These are phyloP conservation scores for Tilletia setariae DNA, from an alignment of 1,284 basidiomycete genomes.

Conservation along the genomic window DNA sequence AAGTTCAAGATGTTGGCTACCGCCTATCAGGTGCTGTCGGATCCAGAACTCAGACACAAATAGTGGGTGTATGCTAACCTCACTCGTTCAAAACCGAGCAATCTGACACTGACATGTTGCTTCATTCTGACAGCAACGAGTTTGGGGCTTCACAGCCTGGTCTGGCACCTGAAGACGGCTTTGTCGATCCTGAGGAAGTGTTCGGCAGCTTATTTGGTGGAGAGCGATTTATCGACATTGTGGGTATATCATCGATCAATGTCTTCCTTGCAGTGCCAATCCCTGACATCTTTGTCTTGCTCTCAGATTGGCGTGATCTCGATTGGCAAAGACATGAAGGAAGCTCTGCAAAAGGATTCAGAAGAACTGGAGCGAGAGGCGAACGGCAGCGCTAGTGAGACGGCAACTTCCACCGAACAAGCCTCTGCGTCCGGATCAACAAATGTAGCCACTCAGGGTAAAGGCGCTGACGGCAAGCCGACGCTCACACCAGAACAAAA, in stretches of 20 bases:
- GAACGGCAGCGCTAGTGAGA: slow-evolving; percentile 20
- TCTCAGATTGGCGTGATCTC: slow-evolving; percentile 70
- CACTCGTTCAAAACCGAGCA: not conserved
- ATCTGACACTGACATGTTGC: not conserved
- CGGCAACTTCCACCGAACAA: not conserved
- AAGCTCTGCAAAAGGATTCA: slow-evolving; percentile 87
- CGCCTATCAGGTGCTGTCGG: slow-evolving; percentile 69
- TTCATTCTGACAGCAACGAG: slow-evolving; percentile 64
- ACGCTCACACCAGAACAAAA: slow-evolving; percentile 77
- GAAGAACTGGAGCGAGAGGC: slow-evolving; percentile 59
- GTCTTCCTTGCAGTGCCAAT: not conserved
- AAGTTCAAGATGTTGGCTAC: slow-evolving; percentile 61
- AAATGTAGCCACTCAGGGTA: not conserved
- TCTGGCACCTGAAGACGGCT: slow-evolving; percentile 48
- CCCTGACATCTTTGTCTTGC: not conserved
- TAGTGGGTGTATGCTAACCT: slow-evolving; percentile 57
- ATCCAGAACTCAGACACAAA: slow-evolving; percentile 76
- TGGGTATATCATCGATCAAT: slow-evolving; percentile 10
- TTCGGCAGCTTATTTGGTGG: slow-evolving; percentile 66
- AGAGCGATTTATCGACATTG: slow-evolving; percentile 72
- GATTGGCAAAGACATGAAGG: slow-evolving; percentile 93
- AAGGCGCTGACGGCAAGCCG: slow-evolving; percentile 54
- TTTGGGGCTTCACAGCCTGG: slow-evolving; percentile 57
- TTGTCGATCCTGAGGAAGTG: slow-evolving; percentile 76
- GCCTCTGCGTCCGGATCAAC: slow-evolving; percentile 20